phyloP scores from a whole-genome alignment of 192 early-diverging fungal genomes.

The Dispira parvispora region DNA sequence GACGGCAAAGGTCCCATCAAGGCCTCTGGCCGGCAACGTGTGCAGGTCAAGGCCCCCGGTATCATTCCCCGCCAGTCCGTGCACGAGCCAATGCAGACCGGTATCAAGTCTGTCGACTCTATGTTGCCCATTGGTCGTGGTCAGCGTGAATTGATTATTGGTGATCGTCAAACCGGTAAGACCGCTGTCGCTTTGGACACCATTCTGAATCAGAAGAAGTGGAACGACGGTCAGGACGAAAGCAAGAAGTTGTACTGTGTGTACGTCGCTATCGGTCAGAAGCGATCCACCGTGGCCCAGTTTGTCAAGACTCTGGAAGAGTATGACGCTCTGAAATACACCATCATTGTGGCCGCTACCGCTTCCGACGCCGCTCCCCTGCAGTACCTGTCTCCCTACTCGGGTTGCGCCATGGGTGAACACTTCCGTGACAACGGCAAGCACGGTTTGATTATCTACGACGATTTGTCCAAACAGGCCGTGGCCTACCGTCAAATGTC shows the following conservation, averaged over 20 bases:
- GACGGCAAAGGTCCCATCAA: slow-evolving; percentile 97
- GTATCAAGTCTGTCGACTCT: slow-evolving; percentile 99
- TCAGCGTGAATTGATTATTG: slow-evolving; percentile 99
- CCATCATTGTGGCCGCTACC: slow-evolving; percentile 94
- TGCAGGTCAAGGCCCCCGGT: slow-evolving; percentile 98
- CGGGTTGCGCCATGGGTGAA: slow-evolving; percentile 96
- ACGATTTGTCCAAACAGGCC: slow-evolving; percentile 99
- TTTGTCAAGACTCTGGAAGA: slow-evolving; percentile 97
- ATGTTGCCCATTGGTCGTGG: slow-evolving; percentile 99
- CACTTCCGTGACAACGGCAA: slow-evolving; percentile 98
- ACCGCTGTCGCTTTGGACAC: slow-evolving; percentile 97
- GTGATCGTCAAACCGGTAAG: slow-evolving; percentile 99
- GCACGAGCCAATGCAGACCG: slow-evolving; percentile 99
- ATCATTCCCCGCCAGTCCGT: slow-evolving; percentile 99
- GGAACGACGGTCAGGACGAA: slow-evolving; percentile 91
- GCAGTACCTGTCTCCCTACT: slow-evolving; percentile 97
- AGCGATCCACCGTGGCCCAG: slow-evolving; percentile 98
- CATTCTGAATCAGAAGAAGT: slow-evolving; percentile 99
- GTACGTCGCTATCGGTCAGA: slow-evolving; percentile 98
- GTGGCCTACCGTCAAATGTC: slow-evolving; percentile 99
- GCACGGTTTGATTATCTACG: slow-evolving; percentile 98
- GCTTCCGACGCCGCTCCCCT: slow-evolving; percentile 98
- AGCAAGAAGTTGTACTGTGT: slow-evolving; percentile 99
- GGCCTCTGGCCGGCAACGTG: slow-evolving; percentile 72
- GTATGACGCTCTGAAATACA: slow-evolving; percentile 98